Base-by-base conservation (phyloP, 2,329 filamentous ascomycete species). In the Torrubiella hemipterigena region DNA sequence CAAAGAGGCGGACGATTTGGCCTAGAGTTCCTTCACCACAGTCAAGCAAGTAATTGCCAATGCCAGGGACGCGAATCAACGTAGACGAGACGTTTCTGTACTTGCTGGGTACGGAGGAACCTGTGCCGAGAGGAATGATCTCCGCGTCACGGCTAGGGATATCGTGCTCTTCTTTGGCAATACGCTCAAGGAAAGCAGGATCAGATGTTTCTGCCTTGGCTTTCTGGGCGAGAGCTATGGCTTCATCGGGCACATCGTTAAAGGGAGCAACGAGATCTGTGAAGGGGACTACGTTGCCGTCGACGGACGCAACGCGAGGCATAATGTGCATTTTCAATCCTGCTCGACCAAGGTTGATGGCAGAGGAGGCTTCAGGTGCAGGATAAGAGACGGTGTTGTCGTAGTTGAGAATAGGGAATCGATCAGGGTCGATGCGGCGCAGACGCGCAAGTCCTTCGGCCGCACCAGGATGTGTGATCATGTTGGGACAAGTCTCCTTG, bases 61-160 rank as follows among this genome's bases (percentile, higher is more conserved):
- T 71, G 4, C 77, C 81, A 6, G 91, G 91, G 4, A 94, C 78
- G 11, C 82, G 73, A 27, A 98, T 59, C 5, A 98, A 64, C 1
- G 87, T 95, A 3, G 78, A 77, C 9, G 89, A 94, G 14, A 98
- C 91, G 51, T 96, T 98, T 45, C 91, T 81, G 54, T 95, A 91
- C 51, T 93, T 93, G 20, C 85, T 93, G 2, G 91, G 91, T 12
- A 81, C 52, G 1, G 89, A 82, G 4, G 89, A 96, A 7, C 91
- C 91, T 3, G 91, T 98, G 6, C 91, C 91, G 1, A 98, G 69
- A 2, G 86, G 75, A 23, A 87, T 79, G 29, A 98, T 73, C 52
- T 95, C 86, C 1, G 79, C 74, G 44, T 95, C 78, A 20, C 72
- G 67, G 41, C 74, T 73, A 3, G 81, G 81, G 3, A 93, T 70